A percentile compares a stretch with the other conserved stretches of the same genome.
Evolutionary conservation across 495 filamentous ascomycete genomes (phyloP).

Genomic region (Penicillium dipodomyicola): DNA sequence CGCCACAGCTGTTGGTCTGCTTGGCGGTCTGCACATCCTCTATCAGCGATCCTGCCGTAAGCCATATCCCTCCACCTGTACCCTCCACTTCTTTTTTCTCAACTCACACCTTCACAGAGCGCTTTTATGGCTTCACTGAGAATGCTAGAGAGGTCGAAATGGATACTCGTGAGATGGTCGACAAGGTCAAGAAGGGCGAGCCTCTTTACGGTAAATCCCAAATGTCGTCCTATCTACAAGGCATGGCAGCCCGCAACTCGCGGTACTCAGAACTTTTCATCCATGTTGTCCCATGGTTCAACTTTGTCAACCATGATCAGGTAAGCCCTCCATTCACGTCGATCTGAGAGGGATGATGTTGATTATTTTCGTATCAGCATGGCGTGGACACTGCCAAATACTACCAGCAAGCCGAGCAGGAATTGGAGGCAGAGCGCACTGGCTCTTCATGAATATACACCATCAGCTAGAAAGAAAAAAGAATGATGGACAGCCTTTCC

Average conservation of each 20-base stretch:
- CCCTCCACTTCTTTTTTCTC: not conserved
- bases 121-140: conserved; percentile 93
- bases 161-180: conserved; percentile 98
- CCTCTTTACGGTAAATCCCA: conserved; percentile 82
- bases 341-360: not conserved
- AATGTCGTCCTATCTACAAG: conserved; percentile 84
- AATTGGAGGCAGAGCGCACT: conserved; percentile 74
- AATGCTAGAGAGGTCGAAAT: conserved; percentile 88
- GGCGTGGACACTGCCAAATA: conserved; percentile 98
- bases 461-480: conserved; percentile 7
- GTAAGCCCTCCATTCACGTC: conserved; percentile 34
- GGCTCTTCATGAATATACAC: conserved; percentile 24
- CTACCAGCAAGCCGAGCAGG: conserved; percentile 91
- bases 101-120: conserved; percentile 39
- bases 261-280: conserved; percentile 81
- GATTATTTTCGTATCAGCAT: conserved; percentile 54
- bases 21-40: conserved; percentile 74
- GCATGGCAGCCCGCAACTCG: conserved; percentile 87
- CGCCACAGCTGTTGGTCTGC: conserved; percentile 62
- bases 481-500: conserved; percentile 6
- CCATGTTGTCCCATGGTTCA: conserved; percentile 89
- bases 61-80: conserved; percentile 16
- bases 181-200: conserved; percentile 85
- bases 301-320: conserved; percentile 93
- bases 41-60: conserved; percentile 71